phyloP scores from a whole-genome alignment of 2,329 filamentous ascomycete genomes.

The Penicillium expansum region DNA sequence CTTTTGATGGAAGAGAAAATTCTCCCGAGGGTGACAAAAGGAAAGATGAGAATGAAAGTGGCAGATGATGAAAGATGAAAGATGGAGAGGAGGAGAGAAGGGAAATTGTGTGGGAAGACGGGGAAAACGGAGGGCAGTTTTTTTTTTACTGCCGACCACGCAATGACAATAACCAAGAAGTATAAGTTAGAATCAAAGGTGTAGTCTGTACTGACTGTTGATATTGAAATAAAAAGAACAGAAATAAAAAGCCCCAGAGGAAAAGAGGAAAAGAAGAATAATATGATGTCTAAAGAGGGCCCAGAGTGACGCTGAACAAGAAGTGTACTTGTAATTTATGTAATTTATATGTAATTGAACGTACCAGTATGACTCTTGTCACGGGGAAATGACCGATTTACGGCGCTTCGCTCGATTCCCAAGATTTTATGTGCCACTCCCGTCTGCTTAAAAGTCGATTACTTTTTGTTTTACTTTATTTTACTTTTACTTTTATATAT shows the following conservation, averaged over 20 bases:
- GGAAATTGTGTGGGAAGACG: constrained; percentile 2
- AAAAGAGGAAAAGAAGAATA: constrained; percentile 6
- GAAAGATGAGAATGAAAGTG: background rate
- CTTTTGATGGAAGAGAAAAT: constrained; percentile 7
- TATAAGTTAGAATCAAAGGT: background rate
- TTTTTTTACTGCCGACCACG: constrained; percentile 6
- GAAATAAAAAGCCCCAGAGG: background rate
- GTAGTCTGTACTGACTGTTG: background rate
- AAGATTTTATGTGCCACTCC: constrained; percentile 14
- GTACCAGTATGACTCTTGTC: constrained; percentile 8
- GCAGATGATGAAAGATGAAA: background rate
- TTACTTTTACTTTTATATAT: too few species aligned
- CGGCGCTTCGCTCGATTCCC: constrained; percentile 22
- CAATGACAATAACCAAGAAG: background rate
- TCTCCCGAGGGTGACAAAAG: background rate
- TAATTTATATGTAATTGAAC: background rate
- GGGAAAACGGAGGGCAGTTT: background rate
- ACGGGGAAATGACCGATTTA: constrained; percentile 15
- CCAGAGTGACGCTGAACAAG: background rate
- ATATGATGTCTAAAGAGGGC: constrained; percentile 1
- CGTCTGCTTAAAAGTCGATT: constrained; percentile 3
- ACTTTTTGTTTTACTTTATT: background rate
- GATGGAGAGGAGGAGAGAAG: constrained; percentile 3
- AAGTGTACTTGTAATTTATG: constrained; percentile 1
- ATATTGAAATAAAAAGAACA: background rate